These are phyloP conservation scores for Vigna unguiculata DNA, from an alignment of 306 rosid genomes.

Conservation along the genomic window DNA sequence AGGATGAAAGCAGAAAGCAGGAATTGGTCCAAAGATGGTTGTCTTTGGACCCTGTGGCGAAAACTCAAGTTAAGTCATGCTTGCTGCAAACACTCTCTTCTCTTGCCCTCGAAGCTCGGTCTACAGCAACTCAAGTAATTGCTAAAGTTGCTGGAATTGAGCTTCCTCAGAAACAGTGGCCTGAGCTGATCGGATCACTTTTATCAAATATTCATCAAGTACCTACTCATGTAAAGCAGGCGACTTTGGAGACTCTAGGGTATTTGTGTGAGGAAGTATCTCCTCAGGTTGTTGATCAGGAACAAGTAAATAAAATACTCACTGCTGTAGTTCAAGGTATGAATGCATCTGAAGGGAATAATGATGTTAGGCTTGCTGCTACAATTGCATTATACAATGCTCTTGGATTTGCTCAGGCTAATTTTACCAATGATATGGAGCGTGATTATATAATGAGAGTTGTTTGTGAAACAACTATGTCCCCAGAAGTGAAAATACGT, in stretches of 20 bases:
- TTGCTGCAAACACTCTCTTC: conserved; percentile 80
- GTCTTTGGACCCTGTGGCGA: conserved; percentile 67
- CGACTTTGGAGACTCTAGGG: conserved; percentile 91
- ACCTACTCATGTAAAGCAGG: conserved; percentile 81
- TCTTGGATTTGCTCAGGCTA: conserved; percentile 85
- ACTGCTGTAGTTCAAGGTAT: conserved; percentile 96
- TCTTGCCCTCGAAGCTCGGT: conserved; percentile 70
- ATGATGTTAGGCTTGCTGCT: conserved; percentile 90
- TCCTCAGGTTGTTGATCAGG: conserved; percentile 81
- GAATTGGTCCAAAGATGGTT: conserved; percentile 89
- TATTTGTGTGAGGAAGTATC: conserved; percentile 92
- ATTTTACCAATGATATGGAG: conserved; percentile 86
- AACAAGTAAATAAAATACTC: conserved; percentile 85
- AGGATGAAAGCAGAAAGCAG: conserved; percentile 80
- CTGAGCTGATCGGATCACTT: conserved; percentile 83
- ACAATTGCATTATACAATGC: conserved; percentile 86
- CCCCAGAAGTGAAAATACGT: conserved; percentile 77
- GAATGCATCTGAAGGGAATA: conserved; percentile 75
- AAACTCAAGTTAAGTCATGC: conserved; percentile 74
- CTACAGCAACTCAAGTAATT: conserved; percentile 88
- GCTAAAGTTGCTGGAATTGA: conserved; percentile 92
- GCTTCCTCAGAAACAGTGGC: conserved; percentile 91
- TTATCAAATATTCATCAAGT: conserved; percentile 79
- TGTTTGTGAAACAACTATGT: conserved; percentile 83
- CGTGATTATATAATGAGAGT: conserved; percentile 95